These are phyloP conservation scores for Mycena haematopus DNA, from an alignment of 768 basidiomycete genomes.

Conservation along the genomic window DNA sequence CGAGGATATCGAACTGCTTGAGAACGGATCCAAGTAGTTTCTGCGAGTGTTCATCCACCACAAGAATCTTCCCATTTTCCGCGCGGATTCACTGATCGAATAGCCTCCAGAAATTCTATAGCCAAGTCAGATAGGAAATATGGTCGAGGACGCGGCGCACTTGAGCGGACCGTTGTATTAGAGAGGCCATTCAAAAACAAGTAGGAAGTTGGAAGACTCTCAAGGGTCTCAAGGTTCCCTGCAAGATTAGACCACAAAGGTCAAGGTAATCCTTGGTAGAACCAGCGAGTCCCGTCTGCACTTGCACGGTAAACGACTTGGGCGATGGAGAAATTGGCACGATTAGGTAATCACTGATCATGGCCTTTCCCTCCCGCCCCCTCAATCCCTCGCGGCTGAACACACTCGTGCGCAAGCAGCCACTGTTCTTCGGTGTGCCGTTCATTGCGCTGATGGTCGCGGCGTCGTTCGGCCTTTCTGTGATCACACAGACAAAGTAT, in stretches of 20 bases:
- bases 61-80: slow-evolving; percentile 96
- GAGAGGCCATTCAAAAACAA: slow-evolving; percentile 44
- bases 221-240: not conserved
- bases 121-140: slow-evolving; percentile 9
- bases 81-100: slow-evolving; percentile 86
- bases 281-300: no score
- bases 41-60: slow-evolving; percentile 93
- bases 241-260: not conserved
- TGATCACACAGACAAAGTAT: slow-evolving; percentile 90
- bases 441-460: slow-evolving; percentile 87
- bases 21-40: slow-evolving; percentile 83
- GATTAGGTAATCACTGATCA: not conserved
- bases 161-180: slow-evolving; percentile 51
- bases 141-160: slow-evolving; percentile 40
- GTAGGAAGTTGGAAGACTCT: not conserved
- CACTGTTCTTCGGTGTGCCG: slow-evolving; percentile 82
- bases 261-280: not conserved
- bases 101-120: slow-evolving; percentile 85
- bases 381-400: slow-evolving; percentile 48
- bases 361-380: slow-evolving; percentile 41
- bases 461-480: slow-evolving; percentile 82
- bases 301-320: no score
- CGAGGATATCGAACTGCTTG: slow-evolving; percentile 92
- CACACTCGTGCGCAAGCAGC: slow-evolving; percentile 60
- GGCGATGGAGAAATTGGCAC: not conserved